phyloP scores from a whole-genome alignment of 805 yeast genomes.

The Pichia thaimueangensis region DNA sequence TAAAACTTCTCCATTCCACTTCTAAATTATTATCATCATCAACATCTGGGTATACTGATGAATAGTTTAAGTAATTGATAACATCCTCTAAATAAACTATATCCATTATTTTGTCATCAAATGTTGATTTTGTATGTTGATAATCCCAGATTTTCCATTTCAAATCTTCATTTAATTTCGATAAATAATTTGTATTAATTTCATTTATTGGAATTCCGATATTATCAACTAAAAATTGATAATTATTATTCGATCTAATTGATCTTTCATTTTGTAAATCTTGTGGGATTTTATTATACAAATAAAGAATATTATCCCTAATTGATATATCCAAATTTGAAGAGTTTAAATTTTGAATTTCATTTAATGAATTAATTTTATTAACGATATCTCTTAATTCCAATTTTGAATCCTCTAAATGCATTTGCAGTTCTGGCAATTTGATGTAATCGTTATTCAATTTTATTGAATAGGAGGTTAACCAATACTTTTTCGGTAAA shows the following conservation, averaged over 20 bases:
- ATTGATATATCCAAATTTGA: slow-evolving; percentile 30
- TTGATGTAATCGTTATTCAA: slow-evolving; percentile 37
- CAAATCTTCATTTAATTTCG: slow-evolving; percentile 5
- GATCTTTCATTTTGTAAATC: slow-evolving; percentile 26
- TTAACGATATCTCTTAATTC: slow-evolving; percentile 58
- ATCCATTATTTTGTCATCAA: slow-evolving; percentile 41
- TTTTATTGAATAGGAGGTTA: slow-evolving; percentile 24
- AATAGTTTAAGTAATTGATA: slow-evolving; percentile 31
- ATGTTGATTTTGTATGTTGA: slow-evolving; percentile 51
- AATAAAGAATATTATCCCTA: slow-evolving; percentile 59
- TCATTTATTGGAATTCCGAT: slow-evolving; percentile 2
- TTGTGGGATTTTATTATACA: slow-evolving; percentile 41
- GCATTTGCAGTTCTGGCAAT: slow-evolving; percentile 54
- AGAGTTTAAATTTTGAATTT: slow-evolving; percentile 32
- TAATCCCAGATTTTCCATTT: slow-evolving; percentile 32
- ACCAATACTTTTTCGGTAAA: slow-evolving; percentile 45
- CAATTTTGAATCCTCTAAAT: slow-evolving; percentile 55
- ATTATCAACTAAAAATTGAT: slow-evolving; percentile 1
- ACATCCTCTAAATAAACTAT: slow-evolving; percentile 53
- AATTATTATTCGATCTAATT: not conserved
- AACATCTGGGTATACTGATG: not conserved
- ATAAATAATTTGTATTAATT: not conserved
- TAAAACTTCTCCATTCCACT: slow-evolving; percentile 8
- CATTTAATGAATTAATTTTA: slow-evolving; percentile 46
- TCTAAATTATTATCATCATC: not conserved